phyloP scores from a whole-genome alignment of 768 basidiomycete genomes.

The Vararia minispora region DNA sequence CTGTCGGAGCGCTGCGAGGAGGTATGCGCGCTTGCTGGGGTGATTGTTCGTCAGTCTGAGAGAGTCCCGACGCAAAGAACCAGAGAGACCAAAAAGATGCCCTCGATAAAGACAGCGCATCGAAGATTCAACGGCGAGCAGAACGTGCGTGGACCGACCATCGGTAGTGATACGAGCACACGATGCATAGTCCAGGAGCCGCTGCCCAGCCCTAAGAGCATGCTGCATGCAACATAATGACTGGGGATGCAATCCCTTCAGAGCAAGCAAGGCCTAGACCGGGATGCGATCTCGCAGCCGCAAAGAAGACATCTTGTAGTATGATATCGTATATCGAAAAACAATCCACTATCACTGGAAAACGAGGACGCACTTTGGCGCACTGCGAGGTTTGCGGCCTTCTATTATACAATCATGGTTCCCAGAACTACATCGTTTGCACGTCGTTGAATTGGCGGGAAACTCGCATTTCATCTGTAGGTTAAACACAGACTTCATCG shows the following conservation, averaged over 20 bases:
- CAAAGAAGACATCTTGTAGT: no score
- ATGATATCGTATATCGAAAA: no score
- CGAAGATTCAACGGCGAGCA: slow-evolving; percentile 21
- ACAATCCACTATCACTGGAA: no score
- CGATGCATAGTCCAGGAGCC: no score
- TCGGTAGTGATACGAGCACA: no score
- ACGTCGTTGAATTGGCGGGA: slow-evolving; percentile 59
- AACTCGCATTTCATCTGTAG: slow-evolving; percentile 81
- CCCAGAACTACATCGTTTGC: slow-evolving; percentile 61
- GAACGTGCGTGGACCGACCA: slow-evolving; percentile 17
- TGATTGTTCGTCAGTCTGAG: slow-evolving; percentile 15
- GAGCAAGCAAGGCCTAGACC: slow-evolving; percentile 1
- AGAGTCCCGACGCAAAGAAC: slow-evolving; percentile 1
- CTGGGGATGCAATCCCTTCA: no score
- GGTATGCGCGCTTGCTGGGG: slow-evolving; percentile 73
- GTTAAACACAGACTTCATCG: background rate
- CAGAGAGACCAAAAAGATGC: slow-evolving; percentile 15
- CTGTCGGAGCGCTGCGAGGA: slow-evolving; percentile 77
- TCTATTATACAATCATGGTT: slow-evolving; percentile 77
- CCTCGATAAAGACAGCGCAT: slow-evolving; percentile 26
- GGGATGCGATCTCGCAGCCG: no score
- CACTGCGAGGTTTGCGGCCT: slow-evolving; percentile 66
- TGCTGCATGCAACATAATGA: no score
- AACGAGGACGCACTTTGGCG: slow-evolving; percentile 61
- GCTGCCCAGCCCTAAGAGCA: no score